phyloP scores from a whole-genome alignment of 129 eudicot genomes.

The Centrapalus pauciflorus region DNA sequence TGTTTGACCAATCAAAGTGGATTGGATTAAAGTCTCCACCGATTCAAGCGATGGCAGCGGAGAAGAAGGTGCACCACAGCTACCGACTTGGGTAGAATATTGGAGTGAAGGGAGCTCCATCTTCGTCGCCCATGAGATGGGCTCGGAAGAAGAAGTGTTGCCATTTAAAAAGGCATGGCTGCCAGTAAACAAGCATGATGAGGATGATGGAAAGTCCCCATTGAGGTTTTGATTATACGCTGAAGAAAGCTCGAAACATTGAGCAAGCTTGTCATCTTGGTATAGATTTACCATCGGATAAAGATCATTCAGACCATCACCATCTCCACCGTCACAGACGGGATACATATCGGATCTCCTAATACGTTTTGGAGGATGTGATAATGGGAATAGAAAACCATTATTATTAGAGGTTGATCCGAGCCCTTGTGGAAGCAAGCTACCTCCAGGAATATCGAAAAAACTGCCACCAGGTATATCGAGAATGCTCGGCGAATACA shows the following conservation, averaged over 20 bases:
- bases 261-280: conserved; percentile 31
- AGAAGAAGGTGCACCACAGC: conserved; percentile 65
- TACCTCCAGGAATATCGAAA: conserved; percentile 47
- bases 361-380: conserved; percentile 42
- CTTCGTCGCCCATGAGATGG: conserved; percentile 66
- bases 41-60: conserved; percentile 85
- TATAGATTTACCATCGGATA: conserved; percentile 26
- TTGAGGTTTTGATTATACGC: conserved; percentile 34
- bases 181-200: conserved; percentile 48
- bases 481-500: conserved; percentile 27
- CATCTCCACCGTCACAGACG: conserved; percentile 22
- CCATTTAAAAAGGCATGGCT: conserved; percentile 93
- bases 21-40: conserved; percentile 60
- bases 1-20: conserved; percentile 49
- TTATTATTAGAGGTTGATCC: conserved; percentile 37
- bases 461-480: conserved; percentile 39
- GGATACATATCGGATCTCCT: conserved; percentile 35
- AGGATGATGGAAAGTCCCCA: conserved; percentile 25
- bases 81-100: conserved; percentile 60
- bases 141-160: conserved; percentile 82
- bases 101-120: conserved; percentile 99
- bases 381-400: conserved; percentile 26
- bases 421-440: conserved; percentile 36
- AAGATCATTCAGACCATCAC: conserved; percentile 30
- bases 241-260: conserved; percentile 38